Percentiles rank a stretch among this genome's conserved stretches.
These are phyloP conservation scores for Logfia minima DNA, from an alignment of 129 eudicot species.

Conservation along the genomic window DNA sequence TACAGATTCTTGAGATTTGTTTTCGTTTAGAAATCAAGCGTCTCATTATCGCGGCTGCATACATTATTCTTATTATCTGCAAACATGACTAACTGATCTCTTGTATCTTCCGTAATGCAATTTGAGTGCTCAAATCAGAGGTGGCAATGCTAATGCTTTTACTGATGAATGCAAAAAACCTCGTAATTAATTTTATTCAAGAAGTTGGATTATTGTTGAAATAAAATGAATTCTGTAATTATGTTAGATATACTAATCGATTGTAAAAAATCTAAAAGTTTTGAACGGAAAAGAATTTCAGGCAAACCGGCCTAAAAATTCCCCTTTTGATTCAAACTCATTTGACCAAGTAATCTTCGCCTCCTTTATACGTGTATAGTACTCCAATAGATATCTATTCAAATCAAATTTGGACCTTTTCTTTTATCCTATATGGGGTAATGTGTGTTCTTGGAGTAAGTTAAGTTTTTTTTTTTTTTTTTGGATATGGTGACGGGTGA, in stretches of 20 bases:
- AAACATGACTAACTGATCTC: not conserved
- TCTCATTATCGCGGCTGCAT: not conserved
- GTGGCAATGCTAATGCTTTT: not conserved
- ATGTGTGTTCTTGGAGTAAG: not conserved
- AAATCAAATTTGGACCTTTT: not conserved
- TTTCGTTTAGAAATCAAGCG: not conserved
- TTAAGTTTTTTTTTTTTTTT: not conserved
- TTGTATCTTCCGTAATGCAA: not conserved
- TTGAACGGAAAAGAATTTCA: not conserved
- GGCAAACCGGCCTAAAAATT: not conserved
- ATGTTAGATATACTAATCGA: not conserved
- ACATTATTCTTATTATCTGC: not conserved
- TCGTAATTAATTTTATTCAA: not conserved
- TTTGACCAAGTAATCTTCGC: too few relatives aligned
- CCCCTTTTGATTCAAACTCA: not conserved
- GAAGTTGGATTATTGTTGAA: not conserved
- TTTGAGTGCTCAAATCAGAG: not conserved
- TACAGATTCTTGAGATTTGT: not conserved
- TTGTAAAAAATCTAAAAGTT: not conserved
- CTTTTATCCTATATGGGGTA: not conserved
- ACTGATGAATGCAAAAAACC: not conserved
- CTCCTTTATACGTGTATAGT: not conserved
- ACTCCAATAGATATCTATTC: not conserved
- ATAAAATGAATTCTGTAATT: not conserved
- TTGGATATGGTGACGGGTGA: not conserved